A percentile compares a stretch with the other conserved stretches of the same genome.
These are phyloP conservation scores for Melaleuca quinquenervia DNA, from an alignment of 345 rosid genomes.

Conservation along the genomic window DNA sequence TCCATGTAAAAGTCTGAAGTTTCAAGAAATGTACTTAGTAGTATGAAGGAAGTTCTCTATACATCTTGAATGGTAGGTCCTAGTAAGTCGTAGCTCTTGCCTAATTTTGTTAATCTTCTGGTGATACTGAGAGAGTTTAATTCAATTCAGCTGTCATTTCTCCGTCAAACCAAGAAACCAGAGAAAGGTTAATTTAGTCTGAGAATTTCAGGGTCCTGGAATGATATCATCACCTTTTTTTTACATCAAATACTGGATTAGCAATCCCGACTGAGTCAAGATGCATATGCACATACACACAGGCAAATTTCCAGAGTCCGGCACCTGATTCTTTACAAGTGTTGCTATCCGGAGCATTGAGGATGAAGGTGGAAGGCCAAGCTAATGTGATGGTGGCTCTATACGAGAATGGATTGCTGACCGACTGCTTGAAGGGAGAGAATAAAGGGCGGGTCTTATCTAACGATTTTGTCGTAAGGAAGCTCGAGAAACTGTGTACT, in stretches of 20 bases:
- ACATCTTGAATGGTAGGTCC: not conserved
- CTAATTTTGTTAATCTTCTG: not conserved
- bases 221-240: not conserved
- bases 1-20: not conserved
- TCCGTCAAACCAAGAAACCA: not conserved
- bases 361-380: conserved; percentile 40
- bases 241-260: not conserved
- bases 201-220: not conserved
- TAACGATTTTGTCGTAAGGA: conserved; percentile 69
- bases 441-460: conserved; percentile 68
- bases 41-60: not conserved
- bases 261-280: not conserved
- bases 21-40: not conserved
- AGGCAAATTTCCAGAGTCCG: conserved; percentile 63
- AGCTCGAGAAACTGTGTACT: conserved; percentile 61
- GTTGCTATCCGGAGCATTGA: conserved; percentile 39
- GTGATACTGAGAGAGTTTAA: not conserved
- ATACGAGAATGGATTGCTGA: conserved; percentile 64
- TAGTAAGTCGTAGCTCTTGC: not conserved
- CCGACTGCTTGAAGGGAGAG: conserved; percentile 55
- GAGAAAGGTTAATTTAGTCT: not conserved
- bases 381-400: conserved; percentile 65
- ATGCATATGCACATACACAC: not conserved
- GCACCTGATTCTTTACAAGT: conserved; percentile 53
- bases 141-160: not conserved